Conservation (phyloP, 805 yeast genomes). For the Danielia reshetovae region DNA sequence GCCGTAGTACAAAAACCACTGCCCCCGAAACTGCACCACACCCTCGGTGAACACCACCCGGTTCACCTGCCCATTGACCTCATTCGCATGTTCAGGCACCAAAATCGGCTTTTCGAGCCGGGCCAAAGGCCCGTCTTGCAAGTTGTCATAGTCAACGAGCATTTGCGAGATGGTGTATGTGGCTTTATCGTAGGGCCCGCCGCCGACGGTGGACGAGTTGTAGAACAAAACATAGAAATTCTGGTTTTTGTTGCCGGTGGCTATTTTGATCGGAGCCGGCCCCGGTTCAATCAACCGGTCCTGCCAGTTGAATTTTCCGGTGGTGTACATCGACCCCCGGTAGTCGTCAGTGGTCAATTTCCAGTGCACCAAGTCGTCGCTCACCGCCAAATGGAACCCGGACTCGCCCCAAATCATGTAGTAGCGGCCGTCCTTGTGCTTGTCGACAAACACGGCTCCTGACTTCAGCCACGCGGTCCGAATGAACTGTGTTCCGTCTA, state of each 20-base stretch:
- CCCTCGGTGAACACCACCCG: slow-evolving; percentile 43
- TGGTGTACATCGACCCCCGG: slow-evolving; percentile 22
- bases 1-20: slow-evolving; percentile 42
- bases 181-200: slow-evolving; percentile 23
- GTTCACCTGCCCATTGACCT: slow-evolving; percentile 37
- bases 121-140: slow-evolving; percentile 33
- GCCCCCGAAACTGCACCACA: slow-evolving; percentile 37
- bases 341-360: slow-evolving; percentile 16
- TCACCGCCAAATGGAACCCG: slow-evolving; percentile 33
- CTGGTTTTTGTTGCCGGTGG: slow-evolving; percentile 14
- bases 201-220: slow-evolving; percentile 38
- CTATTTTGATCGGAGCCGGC: slow-evolving; percentile 38
- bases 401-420: slow-evolving; percentile 45
- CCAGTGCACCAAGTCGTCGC: slow-evolving; percentile 36
- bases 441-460: slow-evolving; percentile 36
- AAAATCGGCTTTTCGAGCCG: slow-evolving; percentile 34
- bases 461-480: slow-evolving; percentile 39
- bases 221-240: slow-evolving; percentile 37
- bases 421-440: slow-evolving; percentile 29
- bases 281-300: slow-evolving; percentile 39
- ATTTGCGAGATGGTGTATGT: slow-evolving; percentile 37
- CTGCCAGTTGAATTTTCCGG: slow-evolving; percentile 28
- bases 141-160: slow-evolving; percentile 38
- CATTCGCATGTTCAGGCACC: slow-evolving; percentile 32
- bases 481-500: slow-evolving; percentile 23